Evolutionary conservation across 345 rosid genomes (phyloP), one percentile per base, ranked within the genome.

Genomic region (Gossypium ekmanianum): DNA sequence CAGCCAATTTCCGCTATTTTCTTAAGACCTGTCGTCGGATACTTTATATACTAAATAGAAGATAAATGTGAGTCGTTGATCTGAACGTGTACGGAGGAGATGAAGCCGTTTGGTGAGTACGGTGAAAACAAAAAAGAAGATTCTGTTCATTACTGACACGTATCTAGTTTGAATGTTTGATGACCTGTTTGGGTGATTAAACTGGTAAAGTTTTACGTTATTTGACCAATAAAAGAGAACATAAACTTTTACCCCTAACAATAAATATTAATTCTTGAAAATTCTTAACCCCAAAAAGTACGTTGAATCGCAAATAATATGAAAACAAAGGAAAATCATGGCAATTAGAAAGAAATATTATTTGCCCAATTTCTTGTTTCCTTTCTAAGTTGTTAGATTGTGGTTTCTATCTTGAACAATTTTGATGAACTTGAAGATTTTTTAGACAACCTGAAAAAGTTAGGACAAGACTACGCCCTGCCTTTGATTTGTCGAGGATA

Each of bases 81-180:
- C 0, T 44, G 18, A 9, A 67, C 78, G 73, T 75, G 73, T 56
- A 75, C 9, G 78, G 78, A 14, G 3, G 24, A 75, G 78, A 56
- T 55, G 22, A 24, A 54, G 55, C 64, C 57, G 34, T 16, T 65
- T 22, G 65, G 55, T 56, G 65, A 11, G 27, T 16, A 17, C 2
- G 44, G 26, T 13, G 58, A 9, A 8, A 50, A 68, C 52, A 50
- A 9, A 45, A 51, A 52, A 70, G 47, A 66, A 66, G 26, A 54
- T 75, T 75, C 64, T 11, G 73, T 56, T 75, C 17, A 44, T 56
- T 66, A 67, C 66, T 56, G 78, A 67, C 78, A 75, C 78, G 78
- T 75, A 75, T 52, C 72, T 65, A 20, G 43, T 20, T 24, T 9
- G 66, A 61, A 65, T 13, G 62, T 20, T 52, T 18, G 63, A 59